These are phyloP conservation scores for Diaporthe velutina DNA, from an alignment of 2,329 filamentous ascomycete genomes.

Conservation along the genomic window DNA sequence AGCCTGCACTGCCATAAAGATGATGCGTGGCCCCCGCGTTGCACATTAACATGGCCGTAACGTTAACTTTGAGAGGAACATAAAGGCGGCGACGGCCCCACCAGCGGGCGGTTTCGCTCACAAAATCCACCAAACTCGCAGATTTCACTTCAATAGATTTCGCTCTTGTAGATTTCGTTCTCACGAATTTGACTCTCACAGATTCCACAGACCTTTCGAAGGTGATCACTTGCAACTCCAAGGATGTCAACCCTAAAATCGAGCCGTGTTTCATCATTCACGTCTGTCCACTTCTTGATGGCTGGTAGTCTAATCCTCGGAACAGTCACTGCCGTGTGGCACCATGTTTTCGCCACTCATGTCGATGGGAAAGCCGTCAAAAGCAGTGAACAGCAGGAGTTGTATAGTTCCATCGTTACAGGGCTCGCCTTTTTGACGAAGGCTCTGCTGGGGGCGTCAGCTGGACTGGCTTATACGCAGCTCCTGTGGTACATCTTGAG, in stretches of 20 bases:
- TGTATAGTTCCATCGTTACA: neutral
- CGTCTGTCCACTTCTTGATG: conserved; percentile 1
- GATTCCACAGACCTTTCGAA: neutral
- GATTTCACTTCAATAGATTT: too few relatives aligned
- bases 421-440: neutral
- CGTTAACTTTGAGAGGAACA: neutral
- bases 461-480: conserved; percentile 1
- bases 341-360: conserved; percentile 3
- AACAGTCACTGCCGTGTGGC: neutral
- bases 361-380: neutral
- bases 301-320: neutral
- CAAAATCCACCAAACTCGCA: neutral
- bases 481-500: neutral
- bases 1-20: neutral
- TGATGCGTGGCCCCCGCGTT: neutral
- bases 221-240: neutral
- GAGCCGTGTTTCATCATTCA: neutral
- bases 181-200: too few relatives aligned
- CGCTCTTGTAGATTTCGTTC: too few relatives aligned
- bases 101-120: neutral
- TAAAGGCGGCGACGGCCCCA: neutral
- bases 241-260: neutral
- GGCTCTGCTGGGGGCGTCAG: neutral
- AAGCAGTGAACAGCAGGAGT: neutral
- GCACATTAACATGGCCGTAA: neutral